These are phyloP conservation scores for Candida endomychidarum DNA, from an alignment of 805 yeast genomes.

Conservation along the genomic window DNA sequence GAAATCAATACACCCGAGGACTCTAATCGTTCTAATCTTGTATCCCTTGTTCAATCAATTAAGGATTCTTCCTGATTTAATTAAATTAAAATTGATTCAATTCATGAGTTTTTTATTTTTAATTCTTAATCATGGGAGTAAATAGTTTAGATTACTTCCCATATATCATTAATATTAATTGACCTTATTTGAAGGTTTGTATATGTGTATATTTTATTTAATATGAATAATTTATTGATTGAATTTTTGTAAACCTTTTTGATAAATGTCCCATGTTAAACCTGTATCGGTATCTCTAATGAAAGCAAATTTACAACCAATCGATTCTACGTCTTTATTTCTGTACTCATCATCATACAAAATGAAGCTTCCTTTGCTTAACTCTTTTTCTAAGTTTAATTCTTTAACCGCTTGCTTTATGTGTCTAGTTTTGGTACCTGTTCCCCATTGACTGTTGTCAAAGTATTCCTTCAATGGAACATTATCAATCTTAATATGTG, in stretches of 20 bases:
- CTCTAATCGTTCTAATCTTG: conserved; percentile 47
- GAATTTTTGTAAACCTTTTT: conserved; percentile 35
- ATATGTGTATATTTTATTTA: not conserved
- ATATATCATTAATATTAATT: conserved; percentile 22
- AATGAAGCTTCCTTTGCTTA: conserved; percentile 40
- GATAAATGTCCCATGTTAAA: conserved; percentile 54
- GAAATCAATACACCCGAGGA: conserved; percentile 46
- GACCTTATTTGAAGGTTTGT: conserved; percentile 10
- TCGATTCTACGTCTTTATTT: conserved; percentile 68
- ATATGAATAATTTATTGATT: not conserved
- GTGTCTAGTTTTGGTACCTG: conserved; percentile 58
- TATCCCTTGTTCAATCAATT: conserved; percentile 47
- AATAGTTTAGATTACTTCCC: too few relatives aligned
- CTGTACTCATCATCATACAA: conserved; percentile 79
- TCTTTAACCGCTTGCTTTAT: conserved; percentile 49
- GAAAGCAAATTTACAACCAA: conserved; percentile 70
- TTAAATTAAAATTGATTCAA: conserved; percentile 8
- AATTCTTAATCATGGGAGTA: not conserved
- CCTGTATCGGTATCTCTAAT: conserved; percentile 58
- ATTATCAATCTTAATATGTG: conserved; percentile 51
- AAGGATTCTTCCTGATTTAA: conserved; percentile 26
- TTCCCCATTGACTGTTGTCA: conserved; percentile 68
- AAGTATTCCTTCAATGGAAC: conserved; percentile 53
- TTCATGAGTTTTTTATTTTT: not conserved
- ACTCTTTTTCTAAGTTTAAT: conserved; percentile 47